These are phyloP conservation scores for Cercospora berteroae DNA, from an alignment of 2,329 filamentous ascomycete species.

Conservation along the genomic window DNA sequence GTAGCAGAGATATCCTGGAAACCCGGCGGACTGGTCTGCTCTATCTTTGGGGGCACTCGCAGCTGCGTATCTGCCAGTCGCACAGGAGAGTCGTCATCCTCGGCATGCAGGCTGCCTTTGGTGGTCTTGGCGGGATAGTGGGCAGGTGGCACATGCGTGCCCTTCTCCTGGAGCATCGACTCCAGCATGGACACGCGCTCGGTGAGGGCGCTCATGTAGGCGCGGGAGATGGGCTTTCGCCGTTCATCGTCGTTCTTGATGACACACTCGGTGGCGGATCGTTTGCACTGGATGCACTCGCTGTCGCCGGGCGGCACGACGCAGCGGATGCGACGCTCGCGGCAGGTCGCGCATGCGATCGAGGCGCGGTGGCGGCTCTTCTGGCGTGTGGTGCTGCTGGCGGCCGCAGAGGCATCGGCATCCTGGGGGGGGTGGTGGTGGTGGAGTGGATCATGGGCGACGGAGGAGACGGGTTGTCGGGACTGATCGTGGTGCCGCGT, in stretches of 20 bases:
- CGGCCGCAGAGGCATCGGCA: slow-evolving; percentile 1
- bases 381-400: slow-evolving; percentile 18
- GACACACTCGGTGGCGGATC: slow-evolving; percentile 27
- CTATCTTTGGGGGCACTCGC: slow-evolving; percentile 12
- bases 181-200: slow-evolving; percentile 29
- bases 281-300: slow-evolving; percentile 29
- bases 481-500: not conserved
- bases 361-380: slow-evolving; percentile 27
- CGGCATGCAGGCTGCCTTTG: slow-evolving; percentile 22
- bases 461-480: slow-evolving; percentile 1
- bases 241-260: slow-evolving; percentile 33
- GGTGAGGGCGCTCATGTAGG: slow-evolving; percentile 31
- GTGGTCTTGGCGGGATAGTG: slow-evolving; percentile 32
- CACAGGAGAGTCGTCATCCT: slow-evolving; percentile 26
- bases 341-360: slow-evolving; percentile 26
- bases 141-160: slow-evolving; percentile 24
- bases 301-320: slow-evolving; percentile 27
- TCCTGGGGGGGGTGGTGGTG: slow-evolving; percentile 13
- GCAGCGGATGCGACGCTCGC: slow-evolving; percentile 30
- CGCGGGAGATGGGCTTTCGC: slow-evolving; percentile 27
- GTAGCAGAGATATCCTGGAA: slow-evolving; percentile 17
- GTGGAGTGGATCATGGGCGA: not conserved
- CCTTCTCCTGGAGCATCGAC: slow-evolving; percentile 28
- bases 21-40: slow-evolving; percentile 23
- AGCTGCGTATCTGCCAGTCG: not conserved